Evolutionary conservation across 2,329 filamentous ascomycete genomes (phyloP).

Genomic region (Diplocarpon mali): DNA sequence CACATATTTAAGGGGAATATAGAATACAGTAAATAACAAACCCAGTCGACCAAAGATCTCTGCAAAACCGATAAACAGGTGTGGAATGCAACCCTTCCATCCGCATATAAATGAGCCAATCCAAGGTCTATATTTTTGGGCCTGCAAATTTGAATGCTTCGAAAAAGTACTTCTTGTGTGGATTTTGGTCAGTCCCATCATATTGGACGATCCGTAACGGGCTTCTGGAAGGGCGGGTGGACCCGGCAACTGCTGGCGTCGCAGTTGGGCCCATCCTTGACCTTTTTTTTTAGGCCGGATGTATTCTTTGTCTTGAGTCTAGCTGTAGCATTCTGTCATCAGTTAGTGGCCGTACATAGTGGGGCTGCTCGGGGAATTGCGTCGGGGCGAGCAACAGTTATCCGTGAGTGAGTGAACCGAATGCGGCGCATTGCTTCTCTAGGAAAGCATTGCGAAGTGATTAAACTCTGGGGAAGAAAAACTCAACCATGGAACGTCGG

Average conservation of each 20-base stretch:
- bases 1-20: too few relatives aligned
- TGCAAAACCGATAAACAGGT: too few relatives aligned
- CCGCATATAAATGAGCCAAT: too few relatives aligned
- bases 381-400: not conserved
- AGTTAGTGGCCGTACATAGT: constrained; percentile 5
- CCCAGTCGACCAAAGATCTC: too few relatives aligned
- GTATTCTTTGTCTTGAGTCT: constrained; percentile 7
- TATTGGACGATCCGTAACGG: not conserved
- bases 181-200: too few relatives aligned
- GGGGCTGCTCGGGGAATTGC: constrained; percentile 9
- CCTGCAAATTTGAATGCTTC: too few relatives aligned
- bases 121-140: too few relatives aligned
- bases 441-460: not conserved
- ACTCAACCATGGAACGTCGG: too few relatives aligned
- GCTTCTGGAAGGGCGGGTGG: not conserved
- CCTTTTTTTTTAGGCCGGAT: constrained; percentile 8
- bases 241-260: not conserved
- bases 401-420: not conserved
- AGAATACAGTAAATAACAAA: too few relatives aligned
- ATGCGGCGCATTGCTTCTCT: not conserved
- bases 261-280: not conserved
- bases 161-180: too few relatives aligned
- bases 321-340: constrained; percentile 4
- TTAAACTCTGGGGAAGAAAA: not conserved
- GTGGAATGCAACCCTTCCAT: too few relatives aligned